Conservation (phyloP, 2,329 filamentous ascomycete species). For the Cytospora chrysosperma region DNA sequence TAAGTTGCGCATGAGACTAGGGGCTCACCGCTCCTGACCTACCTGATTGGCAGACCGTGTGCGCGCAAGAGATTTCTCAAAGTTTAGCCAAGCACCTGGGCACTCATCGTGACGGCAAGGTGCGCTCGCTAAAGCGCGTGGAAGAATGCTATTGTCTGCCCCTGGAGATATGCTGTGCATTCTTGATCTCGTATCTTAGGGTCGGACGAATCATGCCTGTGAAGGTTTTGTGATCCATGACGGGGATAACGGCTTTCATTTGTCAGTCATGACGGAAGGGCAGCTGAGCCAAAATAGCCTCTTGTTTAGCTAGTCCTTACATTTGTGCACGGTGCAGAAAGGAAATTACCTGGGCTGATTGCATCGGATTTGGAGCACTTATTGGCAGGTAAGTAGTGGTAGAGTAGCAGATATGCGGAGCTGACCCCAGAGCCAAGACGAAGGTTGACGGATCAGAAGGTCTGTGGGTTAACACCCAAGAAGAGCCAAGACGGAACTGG, state of each 20-base stretch:
- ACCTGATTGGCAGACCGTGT: not conserved
- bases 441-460: no score
- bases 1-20: not conserved
- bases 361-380: no score
- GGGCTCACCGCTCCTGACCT: constrained; percentile 3
- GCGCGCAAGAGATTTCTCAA: not conserved
- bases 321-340: no score
- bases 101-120: constrained; percentile 13
- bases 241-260: not conserved
- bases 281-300: not conserved
- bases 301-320: not conserved
- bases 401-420: no score
- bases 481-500: no score
- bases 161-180: not conserved
- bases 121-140: constrained; percentile 3
- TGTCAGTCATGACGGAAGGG: not conserved
- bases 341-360: no score
- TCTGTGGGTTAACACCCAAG: no score
- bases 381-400: no score
- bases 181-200: not conserved
- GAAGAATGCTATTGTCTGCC: not conserved
- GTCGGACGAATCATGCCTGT: not conserved
- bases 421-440: no score
- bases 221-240: not conserved
- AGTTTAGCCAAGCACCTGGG: constrained; percentile 2